Base-by-base conservation (phyloP, 1,284 basidiomycete species). In the Phellopilus nigrolimitatus region DNA sequence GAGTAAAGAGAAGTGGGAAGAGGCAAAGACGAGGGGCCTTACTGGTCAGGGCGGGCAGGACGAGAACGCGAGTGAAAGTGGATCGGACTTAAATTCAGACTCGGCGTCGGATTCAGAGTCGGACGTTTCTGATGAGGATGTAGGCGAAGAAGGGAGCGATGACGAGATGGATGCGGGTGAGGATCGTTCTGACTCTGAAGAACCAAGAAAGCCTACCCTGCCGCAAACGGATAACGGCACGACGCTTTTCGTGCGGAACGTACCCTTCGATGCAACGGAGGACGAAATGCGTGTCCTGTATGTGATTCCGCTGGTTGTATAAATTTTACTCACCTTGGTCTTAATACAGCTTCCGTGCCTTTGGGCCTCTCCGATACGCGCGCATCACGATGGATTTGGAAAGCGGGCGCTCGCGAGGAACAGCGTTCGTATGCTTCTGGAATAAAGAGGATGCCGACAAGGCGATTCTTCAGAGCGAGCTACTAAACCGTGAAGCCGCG, bases 381-480 rank as follows among this genome's bases (percentile, higher is more conserved):
- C 83, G 91, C 27, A 91, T 99, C 51, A 90, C 95, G 0, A 76
- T 95, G 69, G 97, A 99, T 62, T 76, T 74, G 13, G 79, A 77
- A 1, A 92, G 88, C 1, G 90, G 87, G 15, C 84, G 93, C 43
- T 92, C 94, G 27, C 78, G 92, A 42, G 97, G 97, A 7, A 97
- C 94, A 0, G 97, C 93, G 0, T 99, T 99, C 65, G 93, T 89
- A 0, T 98, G 94, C 67, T 98, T 97, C 71, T 98, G 95, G 95
- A 93, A 95, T 57, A 82, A 79, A 56, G 88, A 85, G 55, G 88
- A 95, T 57, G 95, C 95, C 3, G 88, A 95, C 60, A 83, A 84
- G 53, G 91, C 84, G 3, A 77, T 98, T 28, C 77, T 82, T 47
- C 89, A 93, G 63, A 89, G 92, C 42, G 84, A 90, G 34, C 73